Conservation (phyloP, 257 asterid genomes). For the Eustoma russellianum region DNA sequence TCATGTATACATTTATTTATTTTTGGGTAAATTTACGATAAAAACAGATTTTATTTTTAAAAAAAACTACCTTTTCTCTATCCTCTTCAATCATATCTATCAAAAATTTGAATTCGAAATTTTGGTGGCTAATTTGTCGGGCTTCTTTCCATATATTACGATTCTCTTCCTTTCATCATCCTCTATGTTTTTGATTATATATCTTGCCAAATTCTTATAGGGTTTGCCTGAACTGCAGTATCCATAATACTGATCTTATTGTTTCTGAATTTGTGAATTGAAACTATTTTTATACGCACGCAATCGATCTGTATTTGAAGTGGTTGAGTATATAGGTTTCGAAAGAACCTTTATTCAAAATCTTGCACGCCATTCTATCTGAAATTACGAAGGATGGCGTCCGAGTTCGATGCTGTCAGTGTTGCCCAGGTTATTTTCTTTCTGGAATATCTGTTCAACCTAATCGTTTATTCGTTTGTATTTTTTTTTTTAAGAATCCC, state of each 20-base stretch:
- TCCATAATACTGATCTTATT: background rate
- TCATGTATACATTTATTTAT: no score
- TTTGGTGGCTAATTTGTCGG: no score
- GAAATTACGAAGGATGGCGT: slow-evolving; percentile 33
- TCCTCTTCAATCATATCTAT: no score
- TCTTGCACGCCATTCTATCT: background rate
- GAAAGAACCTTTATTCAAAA: background rate
- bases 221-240: background rate
- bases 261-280: background rate
- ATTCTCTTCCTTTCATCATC: background rate
- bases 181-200: background rate
- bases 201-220: background rate
- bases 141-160: no score
- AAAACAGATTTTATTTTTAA: no score
- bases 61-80: no score
- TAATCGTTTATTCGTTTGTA: background rate
- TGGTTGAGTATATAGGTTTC: slow-evolving; percentile 13
- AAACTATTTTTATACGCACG: background rate
- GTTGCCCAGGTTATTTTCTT: slow-evolving; percentile 36
- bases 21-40: no score
- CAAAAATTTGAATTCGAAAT: no score
- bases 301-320: background rate
- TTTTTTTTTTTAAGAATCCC: background rate
- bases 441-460: background rate
- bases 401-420: slow-evolving; percentile 32